Base-by-base conservation (phyloP, 768 basidiomycete genomes). In the Boletus rubroflammeus region DNA sequence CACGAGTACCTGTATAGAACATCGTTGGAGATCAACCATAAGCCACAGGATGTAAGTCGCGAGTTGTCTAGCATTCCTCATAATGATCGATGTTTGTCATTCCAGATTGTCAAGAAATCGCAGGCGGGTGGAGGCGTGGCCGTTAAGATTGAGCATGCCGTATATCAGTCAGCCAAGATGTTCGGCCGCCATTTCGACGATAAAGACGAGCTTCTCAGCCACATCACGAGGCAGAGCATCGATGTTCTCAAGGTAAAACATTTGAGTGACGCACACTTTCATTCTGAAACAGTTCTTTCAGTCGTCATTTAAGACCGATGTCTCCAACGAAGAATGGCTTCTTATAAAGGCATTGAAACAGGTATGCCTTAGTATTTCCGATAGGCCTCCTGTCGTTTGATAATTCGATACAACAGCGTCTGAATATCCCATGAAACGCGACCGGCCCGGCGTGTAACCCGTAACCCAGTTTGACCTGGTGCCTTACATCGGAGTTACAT, bases 121-220 rank as follows among this genome's bases (percentile, higher is more conserved):
- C 93, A 98, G 70, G 85, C 91, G n/a, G 96, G 93, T 63, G 95
- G 81, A 45, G 96, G 97, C 66, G 95, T 98, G 14, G 96, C 97
- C 0, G 90, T 98, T 62, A 99, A 98, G 80, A 98, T 98, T 56
- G 97, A 98, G 71, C 90, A 96, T 69, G 95, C 94, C 4, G 88
- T 95, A 11, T 94, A 98, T 71, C 90, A 98, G 73, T 88, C 90
- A 25, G 85, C 93, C 28, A 96, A 94, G 73, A 88, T 93, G 85
- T 98, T 90, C 67, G 94, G 95, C 6, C 84, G 95, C 61, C 96
- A 98, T 73, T 98, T 94, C 66, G 88, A 90, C 63, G 95, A 98
- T 43, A 91, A 96, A 73, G 95, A 98, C 68, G 97, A 98, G 62
- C 69, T 98, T 36, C 78, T 94, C 49, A 94, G 93, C 50, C 88